Evolutionary conservation across 2,329 filamentous ascomycete genomes (phyloP), one percentile per base, ranked within the genome.

Genomic region (Huntiella moniliformis): DNA sequence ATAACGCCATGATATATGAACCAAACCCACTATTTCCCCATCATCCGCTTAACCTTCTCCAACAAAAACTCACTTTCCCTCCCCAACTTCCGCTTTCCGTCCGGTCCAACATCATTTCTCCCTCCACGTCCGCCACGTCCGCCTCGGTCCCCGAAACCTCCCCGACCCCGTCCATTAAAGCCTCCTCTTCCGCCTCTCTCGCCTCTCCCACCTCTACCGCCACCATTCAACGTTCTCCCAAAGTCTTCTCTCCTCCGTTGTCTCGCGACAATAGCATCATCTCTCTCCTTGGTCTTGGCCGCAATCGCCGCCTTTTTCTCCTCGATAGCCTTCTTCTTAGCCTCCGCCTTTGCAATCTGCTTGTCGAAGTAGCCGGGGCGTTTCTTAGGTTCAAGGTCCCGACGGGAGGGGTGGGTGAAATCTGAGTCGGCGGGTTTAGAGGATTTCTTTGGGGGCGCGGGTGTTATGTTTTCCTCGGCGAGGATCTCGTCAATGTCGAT

Each of bases 41-140:
- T 70, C 59, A 86, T 64, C 55, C 69, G 73, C 63, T 77, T 74
- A 22, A 84, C 75, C 59, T 74, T 79, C 55, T 81, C 77, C 43
- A 88, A 62, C 54, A 91, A 55, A 32, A 83, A 68, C 35, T 70
- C 72, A 53, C 82, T 82, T 64, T 87, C 82, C 47, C 80, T 68
- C 1, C 83, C 82, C 38, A 91, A 58, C 61, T 80, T 83, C 56
- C 76, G 67, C 62, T 79, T 74, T 6, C 80, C 80, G 56, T 77
- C 72, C 53, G 66, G 59, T 16, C 38, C 31, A 12, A 42, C 17
- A 13, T 42, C 33, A 42, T 37, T 39, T 17, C 11, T 31, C 31
- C 40, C 40, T 10, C 40, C 40, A 7, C 12, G 5, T 5, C 34
- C 35, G 3, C 44, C 31, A 12, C 40, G 28, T 10, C 31, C 32